These are phyloP conservation scores for Endotrypanum monterogeii DNA, from an alignment of 208 protist genomes.

Conservation along the genomic window DNA sequence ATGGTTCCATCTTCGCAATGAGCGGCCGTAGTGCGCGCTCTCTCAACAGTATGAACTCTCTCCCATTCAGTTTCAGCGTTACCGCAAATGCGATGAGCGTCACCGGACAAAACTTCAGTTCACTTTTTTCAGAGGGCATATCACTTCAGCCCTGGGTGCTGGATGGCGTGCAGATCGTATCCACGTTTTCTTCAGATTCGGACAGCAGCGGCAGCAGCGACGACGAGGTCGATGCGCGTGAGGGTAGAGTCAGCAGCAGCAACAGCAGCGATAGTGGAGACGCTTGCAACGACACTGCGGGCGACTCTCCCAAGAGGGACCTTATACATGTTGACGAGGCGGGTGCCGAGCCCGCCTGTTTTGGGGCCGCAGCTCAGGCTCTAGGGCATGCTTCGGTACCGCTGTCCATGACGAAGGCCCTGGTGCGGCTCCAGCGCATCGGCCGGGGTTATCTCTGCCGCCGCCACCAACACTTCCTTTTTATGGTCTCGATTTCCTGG, in stretches of 20 bases:
- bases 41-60: constrained; percentile 26
- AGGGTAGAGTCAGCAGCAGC: constrained; percentile 10
- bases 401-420: constrained; percentile 19
- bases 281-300: constrained; percentile 15
- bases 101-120: constrained; percentile 29
- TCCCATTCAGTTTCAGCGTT: constrained; percentile 44
- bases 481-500: constrained; percentile 37
- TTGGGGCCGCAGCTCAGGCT: constrained; percentile 19
- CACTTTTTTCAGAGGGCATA: constrained; percentile 4
- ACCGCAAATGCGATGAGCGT: constrained; percentile 25
- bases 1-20: constrained; percentile 31
- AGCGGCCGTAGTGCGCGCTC: constrained; percentile 33
- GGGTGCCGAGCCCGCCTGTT: constrained; percentile 15
- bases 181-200: not conserved
- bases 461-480: constrained; percentile 37
- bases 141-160: constrained; percentile 22
- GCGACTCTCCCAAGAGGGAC: constrained; percentile 9
- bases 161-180: constrained; percentile 22
- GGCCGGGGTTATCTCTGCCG: constrained; percentile 47
- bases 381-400: constrained; percentile 9
- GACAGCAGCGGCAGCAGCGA: constrained; percentile 22
- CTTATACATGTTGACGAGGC: constrained; percentile 15
- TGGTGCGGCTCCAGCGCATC: constrained; percentile 40
- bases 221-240: constrained; percentile 1
- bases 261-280: constrained; percentile 15